A percentile compares a stretch with the other conserved stretches of the same genome.
These are phyloP conservation scores for Polychytrium aggregatum DNA, from an alignment of 192 early-diverging fungal species.

Conservation along the genomic window DNA sequence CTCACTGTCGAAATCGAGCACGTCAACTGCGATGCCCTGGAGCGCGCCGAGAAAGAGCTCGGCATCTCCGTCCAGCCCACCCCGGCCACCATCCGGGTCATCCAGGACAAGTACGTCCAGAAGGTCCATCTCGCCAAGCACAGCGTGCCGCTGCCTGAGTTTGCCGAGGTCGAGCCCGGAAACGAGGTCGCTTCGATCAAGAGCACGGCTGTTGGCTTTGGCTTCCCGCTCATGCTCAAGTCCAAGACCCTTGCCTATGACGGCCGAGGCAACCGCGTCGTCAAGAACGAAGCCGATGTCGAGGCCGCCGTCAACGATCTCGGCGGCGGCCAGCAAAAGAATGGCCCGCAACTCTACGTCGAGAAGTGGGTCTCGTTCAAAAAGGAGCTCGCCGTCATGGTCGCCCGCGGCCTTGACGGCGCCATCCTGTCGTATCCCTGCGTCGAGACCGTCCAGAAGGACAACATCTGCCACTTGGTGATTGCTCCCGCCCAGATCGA, in stretches of 20 bases:
- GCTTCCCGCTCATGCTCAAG: conserved; percentile 95
- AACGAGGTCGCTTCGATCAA: conserved; percentile 29
- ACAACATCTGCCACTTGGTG: conserved; percentile 93
- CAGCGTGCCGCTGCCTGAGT: conserved; percentile 61
- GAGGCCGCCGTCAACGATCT: conserved; percentile 45
- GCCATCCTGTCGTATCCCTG: conserved; percentile 77
- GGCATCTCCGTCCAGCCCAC: conserved; percentile 60
- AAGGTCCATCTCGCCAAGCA: conserved; percentile 63
- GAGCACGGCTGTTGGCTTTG: conserved; percentile 43
- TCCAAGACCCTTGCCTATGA: conserved; percentile 91
- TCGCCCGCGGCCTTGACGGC: conserved; percentile 64
- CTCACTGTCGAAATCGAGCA: conserved; percentile 99
- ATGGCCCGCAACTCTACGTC: conserved; percentile 68
- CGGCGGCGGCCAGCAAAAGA: conserved; percentile 33
- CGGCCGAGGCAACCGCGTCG: conserved; percentile 84
- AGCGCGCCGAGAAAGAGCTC: conserved; percentile 28
- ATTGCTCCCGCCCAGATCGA: conserved; percentile 95
- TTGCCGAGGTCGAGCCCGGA: conserved; percentile 42
- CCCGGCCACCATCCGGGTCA: conserved; percentile 69
- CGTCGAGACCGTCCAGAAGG: conserved; percentile 94
- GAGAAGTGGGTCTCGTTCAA: conserved; percentile 89
- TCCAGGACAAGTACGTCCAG: conserved; percentile 95
- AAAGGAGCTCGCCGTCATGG: conserved; percentile 97
- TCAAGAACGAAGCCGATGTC: conserved; percentile 61
- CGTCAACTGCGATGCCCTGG: conserved; percentile 61